Percentiles rank a stretch among this genome's conserved stretches.
phyloP scores from a whole-genome alignment of 1,284 basidiomycete genomes.

The Rugiboletus extremiorientalis region DNA sequence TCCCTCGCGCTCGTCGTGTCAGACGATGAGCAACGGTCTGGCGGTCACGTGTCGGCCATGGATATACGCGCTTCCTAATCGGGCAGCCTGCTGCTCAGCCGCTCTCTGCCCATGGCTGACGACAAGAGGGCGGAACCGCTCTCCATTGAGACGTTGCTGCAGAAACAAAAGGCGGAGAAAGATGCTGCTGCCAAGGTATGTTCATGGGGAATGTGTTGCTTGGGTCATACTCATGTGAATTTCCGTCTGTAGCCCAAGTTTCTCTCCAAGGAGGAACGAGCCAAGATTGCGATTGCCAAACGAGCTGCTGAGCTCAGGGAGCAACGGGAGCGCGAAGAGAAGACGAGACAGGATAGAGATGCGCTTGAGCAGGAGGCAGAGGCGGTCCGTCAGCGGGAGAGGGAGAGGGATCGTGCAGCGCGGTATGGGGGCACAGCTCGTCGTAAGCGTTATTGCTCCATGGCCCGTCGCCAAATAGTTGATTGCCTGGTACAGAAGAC shows the following conservation, averaged over 20 bases:
- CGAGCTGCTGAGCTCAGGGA: slow-evolving; percentile 77
- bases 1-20: slow-evolving; percentile 24
- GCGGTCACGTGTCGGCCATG: slow-evolving; percentile 21
- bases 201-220: neutral
- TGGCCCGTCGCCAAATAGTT: slow-evolving; percentile 13
- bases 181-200: slow-evolving; percentile 85
- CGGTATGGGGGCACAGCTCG: slow-evolving; percentile 32
- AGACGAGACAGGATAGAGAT: slow-evolving; percentile 57
- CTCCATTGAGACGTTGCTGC: slow-evolving; percentile 82
- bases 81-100: neutral
- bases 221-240: slow-evolving; percentile 6
- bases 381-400: slow-evolving; percentile 52
- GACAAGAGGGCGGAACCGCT: slow-evolving; percentile 54
- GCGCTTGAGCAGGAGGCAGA: slow-evolving; percentile 75
- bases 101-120: slow-evolving; percentile 32
- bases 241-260: slow-evolving; percentile 73
- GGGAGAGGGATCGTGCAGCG: slow-evolving; percentile 27
- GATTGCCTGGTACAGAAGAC: slow-evolving; percentile 48
- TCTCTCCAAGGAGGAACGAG: slow-evolving; percentile 84
- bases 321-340: slow-evolving; percentile 63
- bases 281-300: slow-evolving; percentile 84
- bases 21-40: slow-evolving; percentile 20
- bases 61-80: slow-evolving; percentile 15
- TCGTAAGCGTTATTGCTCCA: slow-evolving; percentile 41
- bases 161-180: slow-evolving; percentile 84